These are phyloP conservation scores for Trichoderma cornu-damae DNA, from an alignment of 2,329 filamentous ascomycete genomes.

Conservation along the genomic window DNA sequence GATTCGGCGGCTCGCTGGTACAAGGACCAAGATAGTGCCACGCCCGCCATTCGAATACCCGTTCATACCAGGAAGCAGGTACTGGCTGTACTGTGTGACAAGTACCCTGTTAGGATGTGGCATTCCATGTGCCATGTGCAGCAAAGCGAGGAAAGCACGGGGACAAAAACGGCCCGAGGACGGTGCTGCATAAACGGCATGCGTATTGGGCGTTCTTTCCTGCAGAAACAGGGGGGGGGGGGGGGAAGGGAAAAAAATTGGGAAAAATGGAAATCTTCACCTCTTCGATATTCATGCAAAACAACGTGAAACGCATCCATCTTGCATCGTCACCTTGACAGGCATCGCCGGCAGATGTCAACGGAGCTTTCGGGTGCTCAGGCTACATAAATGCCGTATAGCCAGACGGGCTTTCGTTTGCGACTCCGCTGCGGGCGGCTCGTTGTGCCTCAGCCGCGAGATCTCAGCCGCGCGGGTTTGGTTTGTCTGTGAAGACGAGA, in stretches of 20 bases:
- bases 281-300: background rate
- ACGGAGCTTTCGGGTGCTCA: slow-evolving; percentile 1
- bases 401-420: background rate
- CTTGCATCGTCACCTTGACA: background rate
- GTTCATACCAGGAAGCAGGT: background rate
- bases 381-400: slow-evolving; percentile 1
- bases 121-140: background rate
- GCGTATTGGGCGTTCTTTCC: background rate
- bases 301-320: slow-evolving; percentile 1
- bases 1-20: background rate
- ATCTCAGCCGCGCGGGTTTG: background rate
- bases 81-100: background rate
- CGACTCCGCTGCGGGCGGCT: slow-evolving; percentile 9
- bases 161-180: background rate
- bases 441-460: slow-evolving; percentile 9
- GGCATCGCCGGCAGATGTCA: slow-evolving; percentile 1
- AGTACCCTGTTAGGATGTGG: background rate
- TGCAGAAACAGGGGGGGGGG: too few relatives aligned
- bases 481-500: background rate
- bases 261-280: background rate
- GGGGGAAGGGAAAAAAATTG: too few relatives aligned
- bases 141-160: slow-evolving; percentile 10
- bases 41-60: background rate
- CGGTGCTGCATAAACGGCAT: background rate
- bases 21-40: background rate